These are phyloP conservation scores for Coemansia umbellata DNA, from an alignment of 192 early-diverging fungal species.

Conservation along the genomic window DNA sequence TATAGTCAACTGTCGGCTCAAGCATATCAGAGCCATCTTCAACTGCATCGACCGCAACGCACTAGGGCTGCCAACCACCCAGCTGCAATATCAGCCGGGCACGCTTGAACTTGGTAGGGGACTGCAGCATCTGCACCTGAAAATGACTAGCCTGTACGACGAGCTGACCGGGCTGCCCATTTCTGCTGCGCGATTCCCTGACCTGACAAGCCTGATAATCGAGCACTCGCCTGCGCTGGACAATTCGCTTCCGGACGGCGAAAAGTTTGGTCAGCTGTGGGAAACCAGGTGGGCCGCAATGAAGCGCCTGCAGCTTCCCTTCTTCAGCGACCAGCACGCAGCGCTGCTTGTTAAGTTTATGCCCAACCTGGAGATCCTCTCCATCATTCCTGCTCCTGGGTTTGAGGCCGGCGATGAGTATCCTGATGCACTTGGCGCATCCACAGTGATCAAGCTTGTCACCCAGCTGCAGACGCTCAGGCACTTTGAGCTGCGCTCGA, in stretches of 20 bases:
- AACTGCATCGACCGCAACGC: constrained; percentile 53
- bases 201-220: constrained; percentile 40
- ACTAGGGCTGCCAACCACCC: constrained; percentile 30
- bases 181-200: constrained; percentile 35
- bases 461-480: constrained; percentile 41
- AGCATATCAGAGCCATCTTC: constrained; percentile 47
- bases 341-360: constrained; percentile 47
- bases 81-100: constrained; percentile 45
- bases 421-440: constrained; percentile 23
- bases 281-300: constrained; percentile 33
- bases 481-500: constrained; percentile 44
- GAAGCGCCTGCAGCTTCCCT: constrained; percentile 47
- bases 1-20: constrained; percentile 46
- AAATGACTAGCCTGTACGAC: constrained; percentile 48
- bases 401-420: constrained; percentile 50
- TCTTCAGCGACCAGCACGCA: constrained; percentile 46
- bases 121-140: constrained; percentile 43
- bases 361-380: constrained; percentile 47
- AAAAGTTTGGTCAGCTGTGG: constrained; percentile 51
- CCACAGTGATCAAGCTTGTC: constrained; percentile 29
- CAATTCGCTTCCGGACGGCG: constrained; percentile 45
- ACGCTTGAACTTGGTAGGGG: constrained; percentile 29
- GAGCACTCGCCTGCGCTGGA: constrained; percentile 50
- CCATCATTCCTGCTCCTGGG: constrained; percentile 31
- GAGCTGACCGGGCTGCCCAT: constrained; percentile 45